Evolutionary conservation across 148 eudicot genomes (phyloP), one percentile per base, ranked within the genome.

Genomic region (Vaccinium myrtillus): DNA sequence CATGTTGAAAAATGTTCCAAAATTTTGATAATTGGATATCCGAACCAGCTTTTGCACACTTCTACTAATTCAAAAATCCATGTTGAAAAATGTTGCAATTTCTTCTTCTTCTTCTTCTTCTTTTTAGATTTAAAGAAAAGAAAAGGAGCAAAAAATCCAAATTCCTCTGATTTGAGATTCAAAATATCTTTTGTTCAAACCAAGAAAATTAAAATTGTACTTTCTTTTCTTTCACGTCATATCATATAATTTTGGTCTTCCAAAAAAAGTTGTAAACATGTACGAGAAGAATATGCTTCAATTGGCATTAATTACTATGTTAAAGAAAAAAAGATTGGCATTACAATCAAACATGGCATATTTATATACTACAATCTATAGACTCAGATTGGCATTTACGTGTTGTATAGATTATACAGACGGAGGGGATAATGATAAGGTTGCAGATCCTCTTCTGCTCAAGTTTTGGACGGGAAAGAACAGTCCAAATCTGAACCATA

Each of bases 301-400:
- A 21, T 21, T 43, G 27, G 78, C 25, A n/a, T n/a, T n/a, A n/a
- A 46, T 46, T 75, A 75, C 14, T 43, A 46, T 46, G 39, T 32
- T 61, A 25, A 50, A 58, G 27, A 9, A 9, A 59, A 80, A 79
- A 36, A 75, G 23, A 46, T 19, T 75, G 78, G 78, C 53, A 75
- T 75, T 75, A 75, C 48, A 46, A 75, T 75, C 78, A 75, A 75
- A 75, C 23, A 43, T 8, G 54, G 54, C 21, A 75, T 75, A n/a
- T 43, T 43, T 74, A 75, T 75, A 18, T 4, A 46, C 3, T 19
- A 55, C 5, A 27, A 63, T 27, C 27, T 2, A 27, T 32, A n/a
- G 70, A n/a, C 70, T 8, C 61, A n/a, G n/a, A n/a, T n/a, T n/a
- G n/a, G n/a, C n/a, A n/a, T n/a, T n/a, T n/a, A 56, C 70, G 30